These are phyloP conservation scores for Euphorbia schlechtendalii DNA, from an alignment of 441 rosid species.

Conservation along the genomic window DNA sequence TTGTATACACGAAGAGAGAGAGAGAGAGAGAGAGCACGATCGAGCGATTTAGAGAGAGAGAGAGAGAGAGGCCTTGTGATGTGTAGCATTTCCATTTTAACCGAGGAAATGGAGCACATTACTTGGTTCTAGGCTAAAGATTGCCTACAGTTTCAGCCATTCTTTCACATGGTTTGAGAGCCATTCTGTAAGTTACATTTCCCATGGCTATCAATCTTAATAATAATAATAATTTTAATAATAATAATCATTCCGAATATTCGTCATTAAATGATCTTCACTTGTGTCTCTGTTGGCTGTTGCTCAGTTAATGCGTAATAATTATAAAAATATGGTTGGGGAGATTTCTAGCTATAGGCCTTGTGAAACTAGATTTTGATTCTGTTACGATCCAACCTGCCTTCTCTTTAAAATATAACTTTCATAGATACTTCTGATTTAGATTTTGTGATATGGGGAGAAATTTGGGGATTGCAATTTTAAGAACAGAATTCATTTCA, in stretches of 20 bases:
- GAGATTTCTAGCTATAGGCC: too few species aligned
- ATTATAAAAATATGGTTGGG: too few species aligned
- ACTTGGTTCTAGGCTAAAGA: conserved; percentile 13
- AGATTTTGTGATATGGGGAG: too few species aligned
- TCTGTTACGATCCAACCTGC: too few species aligned
- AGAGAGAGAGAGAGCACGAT: too few species aligned
- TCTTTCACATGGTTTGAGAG: conserved; percentile 41
- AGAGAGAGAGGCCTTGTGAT: conserved; percentile 21
- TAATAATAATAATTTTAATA: neutral
- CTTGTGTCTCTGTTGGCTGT: neutral
- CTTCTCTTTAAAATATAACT: too few species aligned
- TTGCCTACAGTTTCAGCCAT: conserved; percentile 19
- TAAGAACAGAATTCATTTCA: too few species aligned
- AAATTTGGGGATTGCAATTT: too few species aligned
- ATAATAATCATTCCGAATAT: conserved; percentile 20
- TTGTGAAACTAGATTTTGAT: too few species aligned
- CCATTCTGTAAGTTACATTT: conserved; percentile 40
- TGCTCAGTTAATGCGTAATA: too few species aligned
- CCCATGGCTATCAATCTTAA: conserved; percentile 24
- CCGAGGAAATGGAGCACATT: conserved; percentile 26
- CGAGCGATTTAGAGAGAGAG: neutral
- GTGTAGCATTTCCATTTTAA: conserved; percentile 36
- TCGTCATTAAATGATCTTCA: conserved; percentile 1
- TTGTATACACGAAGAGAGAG: too few species aligned
- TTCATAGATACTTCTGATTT: too few species aligned